A percentile compares a stretch with the other conserved stretches of the same genome.
Conservation (phyloP, 768 basidiomycete genomes). For the Coprinopsis sp. region DNA sequence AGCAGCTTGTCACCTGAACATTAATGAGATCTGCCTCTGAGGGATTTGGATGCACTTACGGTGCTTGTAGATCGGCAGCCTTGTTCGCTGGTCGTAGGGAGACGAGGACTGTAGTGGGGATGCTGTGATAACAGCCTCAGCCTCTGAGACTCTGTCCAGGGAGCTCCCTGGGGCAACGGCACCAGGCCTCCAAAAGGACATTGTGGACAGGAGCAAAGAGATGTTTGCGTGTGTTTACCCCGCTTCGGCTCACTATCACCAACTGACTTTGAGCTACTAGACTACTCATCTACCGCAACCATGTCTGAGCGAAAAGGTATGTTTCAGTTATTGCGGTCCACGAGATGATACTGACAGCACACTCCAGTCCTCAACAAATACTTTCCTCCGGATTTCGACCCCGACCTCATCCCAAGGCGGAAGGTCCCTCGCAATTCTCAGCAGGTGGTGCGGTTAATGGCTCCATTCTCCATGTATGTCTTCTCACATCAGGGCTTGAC, state of each 20-base stretch:
- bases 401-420: slow-evolving; percentile 88
- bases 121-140: slow-evolving; percentile 66
- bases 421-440: slow-evolving; percentile 92
- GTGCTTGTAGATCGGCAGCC: slow-evolving; percentile 88
- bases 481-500: slow-evolving; percentile 5
- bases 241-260: no score
- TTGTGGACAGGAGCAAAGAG: slow-evolving; percentile 16
- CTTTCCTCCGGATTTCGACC: slow-evolving; percentile 98
- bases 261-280: no score
- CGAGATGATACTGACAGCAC: background rate
- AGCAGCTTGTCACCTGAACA: slow-evolving; percentile 69
- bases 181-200: slow-evolving; percentile 91
- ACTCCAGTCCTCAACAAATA: slow-evolving; percentile 84
- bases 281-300: slow-evolving; percentile 14
- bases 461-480: slow-evolving; percentile 92
- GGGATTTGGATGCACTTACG: slow-evolving; percentile 38
- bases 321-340: slow-evolving; percentile 7
- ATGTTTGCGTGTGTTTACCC: slow-evolving; percentile 3
- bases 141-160: slow-evolving; percentile 77
- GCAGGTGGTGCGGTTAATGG: slow-evolving; percentile 98
- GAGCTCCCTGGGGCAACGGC: slow-evolving; percentile 79
- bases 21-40: slow-evolving; percentile 1
- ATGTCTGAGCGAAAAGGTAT: slow-evolving; percentile 86
- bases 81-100: slow-evolving; percentile 68
- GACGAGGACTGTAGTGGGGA: slow-evolving; percentile 54